Evolutionary conservation across 2,329 filamentous ascomycete genomes (phyloP).

Genomic region (Phoma sp.): DNA sequence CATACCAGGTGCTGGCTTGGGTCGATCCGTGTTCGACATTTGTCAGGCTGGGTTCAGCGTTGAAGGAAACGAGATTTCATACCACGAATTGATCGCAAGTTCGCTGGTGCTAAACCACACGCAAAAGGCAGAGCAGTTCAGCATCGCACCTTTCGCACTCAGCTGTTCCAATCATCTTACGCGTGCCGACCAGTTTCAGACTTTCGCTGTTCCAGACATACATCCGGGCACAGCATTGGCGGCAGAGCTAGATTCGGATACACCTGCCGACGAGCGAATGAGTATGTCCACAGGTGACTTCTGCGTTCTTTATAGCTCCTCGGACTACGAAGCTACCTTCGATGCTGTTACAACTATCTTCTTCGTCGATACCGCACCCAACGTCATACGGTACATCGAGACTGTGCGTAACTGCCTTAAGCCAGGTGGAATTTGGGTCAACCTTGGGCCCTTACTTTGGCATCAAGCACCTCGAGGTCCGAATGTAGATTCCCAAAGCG

Average conservation of each 20-base stretch:
- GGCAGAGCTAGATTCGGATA: conserved; percentile 19
- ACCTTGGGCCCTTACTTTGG: conserved; percentile 91
- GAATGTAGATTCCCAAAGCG: not conserved
- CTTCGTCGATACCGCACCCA: conserved; percentile 96
- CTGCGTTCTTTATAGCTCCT: conserved; percentile 77
- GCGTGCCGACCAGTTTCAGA: conserved; percentile 75
- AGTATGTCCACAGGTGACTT: conserved; percentile 95
- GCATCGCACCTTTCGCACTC: conserved; percentile 83
- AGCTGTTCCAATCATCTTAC: conserved; percentile 84
- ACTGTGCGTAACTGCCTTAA: conserved; percentile 79
- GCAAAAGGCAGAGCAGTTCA: conserved; percentile 65
- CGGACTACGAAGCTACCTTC: conserved; percentile 67
- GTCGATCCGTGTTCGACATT: conserved; percentile 86
- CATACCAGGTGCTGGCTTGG: conserved; percentile 88
- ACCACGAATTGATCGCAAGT: conserved; percentile 91
- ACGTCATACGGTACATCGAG: conserved; percentile 87
- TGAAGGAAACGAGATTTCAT: conserved; percentile 94
- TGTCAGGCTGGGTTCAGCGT: conserved; percentile 73
- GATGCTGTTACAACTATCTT: conserved; percentile 90
- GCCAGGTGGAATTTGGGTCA: conserved; percentile 81
- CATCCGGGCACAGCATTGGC: conserved; percentile 49
- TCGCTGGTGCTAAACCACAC: conserved; percentile 76
- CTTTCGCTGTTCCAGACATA: conserved; percentile 79
- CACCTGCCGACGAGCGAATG: conserved; percentile 69
- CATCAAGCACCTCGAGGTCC: conserved; percentile 83